Base-by-base conservation (phyloP, 179 eudicot species). In the Corrigiola litoralis region DNA sequence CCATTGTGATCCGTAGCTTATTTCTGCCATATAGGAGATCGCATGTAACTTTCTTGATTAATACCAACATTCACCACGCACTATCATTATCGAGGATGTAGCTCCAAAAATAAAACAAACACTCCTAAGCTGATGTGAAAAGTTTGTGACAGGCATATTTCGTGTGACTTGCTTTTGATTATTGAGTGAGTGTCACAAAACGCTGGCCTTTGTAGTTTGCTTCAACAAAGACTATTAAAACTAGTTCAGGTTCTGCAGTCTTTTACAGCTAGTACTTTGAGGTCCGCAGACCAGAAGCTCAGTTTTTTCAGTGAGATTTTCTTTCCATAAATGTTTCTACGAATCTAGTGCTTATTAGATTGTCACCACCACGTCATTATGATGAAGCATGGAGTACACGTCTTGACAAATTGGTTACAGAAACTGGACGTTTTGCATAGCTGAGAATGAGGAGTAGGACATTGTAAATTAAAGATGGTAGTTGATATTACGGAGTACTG, bases 221-320 rank as follows among this genome's bases (percentile, higher is more conserved):
- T n/a, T n/a, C n/a, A n/a, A n/a, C n/a, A n/a, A n/a, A n/a, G n/a
- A n/a, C n/a, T n/a, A n/a, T n/a, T n/a, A n/a, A n/a, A n/a, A n/a
- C n/a, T n/a, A n/a, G n/a, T 42, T 63, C 45, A 65, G 61, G 61
- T 8, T 14, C 61, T 65, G 69, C 61, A 53, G 31, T 21, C 17
- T 65, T 53, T 24, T 27, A 40, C 51, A 52, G 60, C 45, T 20
- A 25, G 12, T 28, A 52, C 57, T 29, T 20, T 14, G 24, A 23
- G 54, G n/a, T 28, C 67, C 67, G 56, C 45, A 20, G 45, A 63
- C 67, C 45, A 20, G 45, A 63, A 48, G 11, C 52, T 25, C 24
- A 41, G 23, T 31, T 9, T 47, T 24, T 23, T 48, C 56, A 47
- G 32, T 65, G 50, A 65, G 50, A 65, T 65, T 52, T 51, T 38